Evolutionary conservation across 805 yeast species (phyloP), one percentile per base, ranked within the genome.

Genomic region (Candida jianshihensis): DNA sequence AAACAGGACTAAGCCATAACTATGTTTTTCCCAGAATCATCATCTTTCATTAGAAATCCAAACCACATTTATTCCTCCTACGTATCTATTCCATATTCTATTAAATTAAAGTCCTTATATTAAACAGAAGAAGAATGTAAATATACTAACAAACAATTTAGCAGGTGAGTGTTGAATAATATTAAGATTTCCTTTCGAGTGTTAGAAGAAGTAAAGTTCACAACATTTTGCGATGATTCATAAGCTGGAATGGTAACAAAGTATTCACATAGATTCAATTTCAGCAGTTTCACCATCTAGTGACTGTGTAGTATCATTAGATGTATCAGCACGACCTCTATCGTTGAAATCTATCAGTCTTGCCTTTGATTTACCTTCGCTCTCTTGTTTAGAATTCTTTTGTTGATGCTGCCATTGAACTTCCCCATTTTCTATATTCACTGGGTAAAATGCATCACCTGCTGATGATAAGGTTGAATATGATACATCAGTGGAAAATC

Each of bases 301-400:
- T 4, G 53, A 41, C 12, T 43, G 39, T 6, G 44, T 56, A 10
- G 53, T 39, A 19, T 57, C 60, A 20, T 51, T 55, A 7, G 55
- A 62, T 16, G 59, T 51, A 34, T 56, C 52, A 19, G 60, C 57
- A 20, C 54, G 55, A 27, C 61, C 57, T 26, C 49, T 55, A 38
- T 61, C 51, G 15, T 54, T 53, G 31, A 65, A 53, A 24, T 56
- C 57, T 11, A 59, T 64, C 34, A 67, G 41, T 38, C 61, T 57
- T 17, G 68, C 70, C 26, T 57, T 53, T 2, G 52, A 37, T 3
- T 30, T 16, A n/a, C n/a, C n/a, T n/a, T n/a, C n/a, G n/a, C n/a
- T n/a, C n/a, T n/a, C n/a, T n/a, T n/a, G n/a, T n/a, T n/a, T n/a
- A n/a, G n/a, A n/a, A n/a, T n/a, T n/a, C n/a, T n/a, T n/a, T n/a